Conservation (phyloP, 2,329 filamentous ascomycete species). For the Dothiorella sarmentorum region DNA sequence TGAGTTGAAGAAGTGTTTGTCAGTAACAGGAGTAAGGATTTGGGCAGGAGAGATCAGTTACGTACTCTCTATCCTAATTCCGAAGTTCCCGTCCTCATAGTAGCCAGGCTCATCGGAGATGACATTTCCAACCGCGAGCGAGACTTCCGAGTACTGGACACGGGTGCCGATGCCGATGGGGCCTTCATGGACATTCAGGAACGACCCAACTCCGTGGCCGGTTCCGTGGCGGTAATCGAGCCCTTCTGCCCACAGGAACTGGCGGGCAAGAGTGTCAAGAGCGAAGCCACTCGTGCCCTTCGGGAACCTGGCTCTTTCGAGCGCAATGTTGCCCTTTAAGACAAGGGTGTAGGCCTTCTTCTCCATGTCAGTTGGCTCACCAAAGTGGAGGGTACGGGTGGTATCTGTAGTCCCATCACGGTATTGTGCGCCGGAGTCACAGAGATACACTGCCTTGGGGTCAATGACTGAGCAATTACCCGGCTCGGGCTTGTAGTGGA, state of each 20-base stretch:
- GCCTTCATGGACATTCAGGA: conserved; percentile 93
- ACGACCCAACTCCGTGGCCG: conserved; percentile 92
- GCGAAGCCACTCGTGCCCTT: conserved; percentile 95
- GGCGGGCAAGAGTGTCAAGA: conserved; percentile 81
- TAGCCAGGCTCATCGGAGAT: conserved; percentile 95
- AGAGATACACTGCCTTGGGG: conserved; percentile 82
- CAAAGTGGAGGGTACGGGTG: conserved; percentile 90
- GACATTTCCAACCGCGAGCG: conserved; percentile 87
- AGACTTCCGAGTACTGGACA: conserved; percentile 85
- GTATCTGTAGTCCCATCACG: conserved; percentile 94
- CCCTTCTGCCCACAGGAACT: conserved; percentile 88
- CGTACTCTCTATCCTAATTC: conserved; percentile 85
- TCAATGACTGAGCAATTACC: conserved; percentile 81
- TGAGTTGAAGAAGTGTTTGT: conserved; percentile 25
- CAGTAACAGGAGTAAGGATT: neutral
- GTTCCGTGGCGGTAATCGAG: conserved; percentile 96
- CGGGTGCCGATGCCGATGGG: conserved; percentile 94
- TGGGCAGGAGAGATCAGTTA: conserved; percentile 8
- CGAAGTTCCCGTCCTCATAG: conserved; percentile 93
- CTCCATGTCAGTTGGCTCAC: conserved; percentile 76
- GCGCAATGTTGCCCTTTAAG: conserved; percentile 85
- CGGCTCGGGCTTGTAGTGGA: conserved; percentile 88
- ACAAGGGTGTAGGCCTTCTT: conserved; percentile 90
- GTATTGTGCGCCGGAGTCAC: conserved; percentile 96
- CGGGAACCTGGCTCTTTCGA: conserved; percentile 84